phyloP scores from a whole-genome alignment of 2,329 filamentous ascomycete genomes.

The Cladosporium halotolerans region DNA sequence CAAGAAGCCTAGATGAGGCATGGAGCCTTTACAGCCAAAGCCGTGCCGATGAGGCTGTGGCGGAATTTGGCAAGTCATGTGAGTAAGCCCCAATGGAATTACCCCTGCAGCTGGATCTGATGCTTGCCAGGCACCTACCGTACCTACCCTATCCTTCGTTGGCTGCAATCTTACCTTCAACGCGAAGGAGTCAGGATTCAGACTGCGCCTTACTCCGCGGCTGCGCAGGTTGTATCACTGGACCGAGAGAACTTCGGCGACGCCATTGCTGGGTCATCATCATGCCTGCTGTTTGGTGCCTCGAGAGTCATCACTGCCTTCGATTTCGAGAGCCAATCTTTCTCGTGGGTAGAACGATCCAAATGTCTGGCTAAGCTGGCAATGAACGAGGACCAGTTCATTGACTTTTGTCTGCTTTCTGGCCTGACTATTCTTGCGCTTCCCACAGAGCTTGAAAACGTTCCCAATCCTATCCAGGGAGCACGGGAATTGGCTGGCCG shows the following conservation, averaged over 20 bases:
- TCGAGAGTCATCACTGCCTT: slow-evolving; percentile 64
- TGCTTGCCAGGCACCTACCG: slow-evolving; percentile 57
- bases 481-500: slow-evolving; percentile 70
- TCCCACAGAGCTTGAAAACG: slow-evolving; percentile 47
- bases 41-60: slow-evolving; percentile 72
- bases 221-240: slow-evolving; percentile 67
- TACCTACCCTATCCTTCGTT: slow-evolving; percentile 66
- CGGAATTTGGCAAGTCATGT: slow-evolving; percentile 81
- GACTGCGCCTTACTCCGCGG: slow-evolving; percentile 80
- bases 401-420: slow-evolving; percentile 75
- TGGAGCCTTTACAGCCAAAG: slow-evolving; percentile 84
- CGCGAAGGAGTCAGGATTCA: slow-evolving; percentile 66
- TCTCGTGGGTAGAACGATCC: slow-evolving; percentile 51
- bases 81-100: slow-evolving; percentile 20
- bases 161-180: slow-evolving; percentile 68
- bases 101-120: slow-evolving; percentile 12
- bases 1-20: slow-evolving; percentile 46
- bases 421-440: slow-evolving; percentile 67
- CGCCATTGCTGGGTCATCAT: slow-evolving; percentile 75
- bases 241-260: slow-evolving; percentile 62
- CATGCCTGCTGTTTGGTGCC: slow-evolving; percentile 79
- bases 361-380: slow-evolving; percentile 60
- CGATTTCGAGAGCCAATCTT: slow-evolving; percentile 62
- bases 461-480: slow-evolving; percentile 57
- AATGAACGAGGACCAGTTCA: slow-evolving; percentile 63